Conservation (phyloP, 495 filamentous ascomycete species). For the Penicillium subrubescens region DNA sequence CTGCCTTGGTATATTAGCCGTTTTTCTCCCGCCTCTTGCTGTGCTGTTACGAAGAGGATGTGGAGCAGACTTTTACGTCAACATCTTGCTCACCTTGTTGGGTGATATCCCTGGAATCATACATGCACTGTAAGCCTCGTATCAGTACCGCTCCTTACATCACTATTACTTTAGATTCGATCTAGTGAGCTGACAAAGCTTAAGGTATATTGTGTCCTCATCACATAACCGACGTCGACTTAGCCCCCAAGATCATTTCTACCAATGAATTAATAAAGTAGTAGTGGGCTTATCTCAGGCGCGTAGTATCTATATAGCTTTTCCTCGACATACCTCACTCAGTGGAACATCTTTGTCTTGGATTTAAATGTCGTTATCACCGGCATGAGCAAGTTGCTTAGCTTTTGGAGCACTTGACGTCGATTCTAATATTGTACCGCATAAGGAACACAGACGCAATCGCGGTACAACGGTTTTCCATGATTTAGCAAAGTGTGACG, state of each 20-base stretch:
- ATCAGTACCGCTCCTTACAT: not conserved
- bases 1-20: not conserved
- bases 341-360: not conserved
- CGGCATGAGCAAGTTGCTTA: not conserved
- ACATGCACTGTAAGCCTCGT: not conserved
- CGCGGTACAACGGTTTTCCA: too few relatives aligned
- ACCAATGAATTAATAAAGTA: not conserved
- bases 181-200: not conserved
- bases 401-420: not conserved
- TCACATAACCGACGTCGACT: not conserved
- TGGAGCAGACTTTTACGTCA: not conserved
- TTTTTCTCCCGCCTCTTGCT: not conserved
- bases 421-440: too few relatives aligned
- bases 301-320: not conserved
- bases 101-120: not conserved
- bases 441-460: too few relatives aligned
- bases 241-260: not conserved
- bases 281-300: not conserved
- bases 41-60: not conserved
- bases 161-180: too few relatives aligned
- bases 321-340: not conserved
- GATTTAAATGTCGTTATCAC: not conserved
- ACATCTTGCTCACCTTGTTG: not conserved
- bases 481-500: too few relatives aligned
- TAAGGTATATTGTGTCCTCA: not conserved